A percentile compares a stretch with the other conserved stretches of the same genome.
Conservation (phyloP, 352 stramenopile genomes). For the Phytophthora pistaciae region DNA sequence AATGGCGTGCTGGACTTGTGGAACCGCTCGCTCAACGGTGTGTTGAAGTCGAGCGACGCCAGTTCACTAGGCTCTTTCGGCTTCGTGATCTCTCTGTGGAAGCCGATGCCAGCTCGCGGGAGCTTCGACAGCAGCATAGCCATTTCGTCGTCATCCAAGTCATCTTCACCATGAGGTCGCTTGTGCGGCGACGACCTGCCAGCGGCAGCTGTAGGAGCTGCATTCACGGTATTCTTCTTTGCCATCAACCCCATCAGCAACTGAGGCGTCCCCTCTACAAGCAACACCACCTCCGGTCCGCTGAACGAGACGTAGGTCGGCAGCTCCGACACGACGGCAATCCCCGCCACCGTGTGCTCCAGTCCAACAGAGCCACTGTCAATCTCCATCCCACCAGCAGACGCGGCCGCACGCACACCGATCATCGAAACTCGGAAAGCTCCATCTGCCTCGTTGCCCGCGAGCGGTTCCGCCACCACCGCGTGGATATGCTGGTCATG, state of each 20-base stretch:
- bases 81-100: conserved; percentile 72
- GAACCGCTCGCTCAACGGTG: conserved; percentile 72
- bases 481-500: conserved; percentile 46
- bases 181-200: conserved; percentile 45
- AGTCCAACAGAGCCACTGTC: conserved; percentile 44
- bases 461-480: conserved; percentile 58
- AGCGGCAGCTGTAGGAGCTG: background rate
- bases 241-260: conserved; percentile 51
- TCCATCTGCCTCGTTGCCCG: conserved; percentile 52
- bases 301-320: conserved; percentile 64
- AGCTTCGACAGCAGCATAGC: conserved; percentile 69
- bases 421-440: conserved; percentile 64
- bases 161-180: conserved; percentile 61
- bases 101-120: conserved; percentile 80
- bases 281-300: conserved; percentile 52
- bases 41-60: conserved; percentile 52
- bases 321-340: conserved; percentile 61
- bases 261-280: conserved; percentile 67
- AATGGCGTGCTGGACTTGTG: conserved; percentile 85
- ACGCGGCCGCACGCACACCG: conserved; percentile 36
- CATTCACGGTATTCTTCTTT: conserved; percentile 17
- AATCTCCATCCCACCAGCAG: conserved; percentile 40
- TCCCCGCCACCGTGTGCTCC: conserved; percentile 45
- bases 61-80: conserved; percentile 65
- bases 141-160: conserved; percentile 65